Base-by-base conservation (phyloP, 2,329 filamentous ascomycete species). In the Cadophora malorum region DNA sequence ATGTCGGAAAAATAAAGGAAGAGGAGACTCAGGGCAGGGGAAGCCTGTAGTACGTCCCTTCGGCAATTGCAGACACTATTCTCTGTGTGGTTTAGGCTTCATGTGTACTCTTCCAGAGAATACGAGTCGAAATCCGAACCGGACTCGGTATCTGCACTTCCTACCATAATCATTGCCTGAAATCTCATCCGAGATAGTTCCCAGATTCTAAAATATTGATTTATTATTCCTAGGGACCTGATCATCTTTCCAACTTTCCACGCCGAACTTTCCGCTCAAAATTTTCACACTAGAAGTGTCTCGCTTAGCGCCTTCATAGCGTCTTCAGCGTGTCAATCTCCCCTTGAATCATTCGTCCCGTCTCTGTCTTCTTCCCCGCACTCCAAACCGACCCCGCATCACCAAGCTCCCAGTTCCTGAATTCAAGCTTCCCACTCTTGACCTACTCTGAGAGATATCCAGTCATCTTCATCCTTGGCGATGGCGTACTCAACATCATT, bases 371-470 rank as follows among this genome's bases (percentile, higher is more conserved):
- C 33, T 58, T 38, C 21, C 38, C 58, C 38, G 58, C 58, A 60
- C 50, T 14, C 23, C 45, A n/a, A n/a, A 19, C 19, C 41, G 23
- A 12, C 41, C 58, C 58, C 58, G 58, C 58, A 47, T 5, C 23
- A 16, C 23, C 35, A 45, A 28, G 35, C 14, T 19, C 31, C 19
- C 19, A 60, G 23, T 45, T 60, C 58, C 38, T 60, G 58, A 47
- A 60, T 28, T 60, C 21, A 60, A 60, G 38, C 55, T 41, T 60
- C 21, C 21, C 35, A 31, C 23, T 60, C 35, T 47, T 60, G 28
- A 28, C 3, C 28, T 28, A 28, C 28, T 28, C 28, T 5, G 28
- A 19, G 25, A 12, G n/a, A 21, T 47, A n/a, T 47, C 38, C 58
- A 60, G 38, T 60, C 21, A 60, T 5, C 25, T 60, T 23, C 47